phyloP scores from a whole-genome alignment of 768 basidiomycete genomes.

The Calvatia gigantea region DNA sequence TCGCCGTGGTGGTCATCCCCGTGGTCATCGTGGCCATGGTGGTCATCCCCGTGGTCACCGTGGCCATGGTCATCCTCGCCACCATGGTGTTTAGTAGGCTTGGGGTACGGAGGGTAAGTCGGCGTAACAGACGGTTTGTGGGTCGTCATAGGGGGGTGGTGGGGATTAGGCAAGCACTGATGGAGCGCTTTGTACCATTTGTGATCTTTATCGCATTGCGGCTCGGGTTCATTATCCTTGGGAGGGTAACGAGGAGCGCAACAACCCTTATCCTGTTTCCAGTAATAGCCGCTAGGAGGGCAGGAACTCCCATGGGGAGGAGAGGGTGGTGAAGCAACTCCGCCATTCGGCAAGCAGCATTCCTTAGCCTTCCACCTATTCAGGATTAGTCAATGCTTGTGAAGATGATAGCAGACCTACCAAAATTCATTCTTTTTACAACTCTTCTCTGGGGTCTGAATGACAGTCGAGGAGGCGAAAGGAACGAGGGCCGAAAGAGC shows the following conservation, averaged over 20 bases:
- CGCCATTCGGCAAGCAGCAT: conserved; percentile 45
- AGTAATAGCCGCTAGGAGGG: conserved; percentile 47
- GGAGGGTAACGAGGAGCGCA: conserved; percentile 48
- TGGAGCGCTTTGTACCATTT: conserved; percentile 39
- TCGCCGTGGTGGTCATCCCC: conserved; percentile 14
- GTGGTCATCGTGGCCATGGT: conserved; percentile 1
- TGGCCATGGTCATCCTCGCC: conserved; percentile 6
- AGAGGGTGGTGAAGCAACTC: conserved; percentile 31
- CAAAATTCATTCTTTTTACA: conserved; percentile 29
- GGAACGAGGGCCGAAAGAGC: conserved; percentile 9
- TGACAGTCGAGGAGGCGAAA: conserved; percentile 1
- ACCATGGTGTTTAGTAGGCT: conserved; percentile 12
- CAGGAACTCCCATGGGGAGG: conserved; percentile 47
- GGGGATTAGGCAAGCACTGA: conserved; percentile 36
- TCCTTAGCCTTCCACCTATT: conserved; percentile 26
- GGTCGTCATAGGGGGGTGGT: conserved; percentile 24
- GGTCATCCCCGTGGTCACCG: not conserved
- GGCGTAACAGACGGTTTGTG: conserved; percentile 21
- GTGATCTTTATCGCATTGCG: conserved; percentile 46
- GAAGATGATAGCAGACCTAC: conserved; percentile 15
- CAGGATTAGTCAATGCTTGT: not conserved
- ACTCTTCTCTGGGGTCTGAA: conserved; percentile 7
- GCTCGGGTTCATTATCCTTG: conserved; percentile 36
- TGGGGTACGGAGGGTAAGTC: conserved; percentile 33
- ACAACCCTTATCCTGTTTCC: conserved; percentile 43